Percentiles rank a stretch among this genome's conserved stretches.
Conservation (phyloP, 768 basidiomycete genomes). For the Sarcodon aspratus region DNA sequence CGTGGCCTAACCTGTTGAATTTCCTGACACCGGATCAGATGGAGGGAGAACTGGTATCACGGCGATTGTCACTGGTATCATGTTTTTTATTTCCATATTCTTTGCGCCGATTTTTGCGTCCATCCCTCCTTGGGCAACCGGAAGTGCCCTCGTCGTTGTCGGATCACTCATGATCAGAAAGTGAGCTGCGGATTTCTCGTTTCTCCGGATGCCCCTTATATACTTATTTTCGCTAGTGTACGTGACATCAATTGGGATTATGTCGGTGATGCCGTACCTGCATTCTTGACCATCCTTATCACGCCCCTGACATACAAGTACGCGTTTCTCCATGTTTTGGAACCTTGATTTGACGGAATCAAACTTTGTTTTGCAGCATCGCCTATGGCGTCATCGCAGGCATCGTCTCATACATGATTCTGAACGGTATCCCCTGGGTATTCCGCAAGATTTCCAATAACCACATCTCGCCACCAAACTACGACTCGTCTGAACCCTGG, state of each 20-base stretch:
- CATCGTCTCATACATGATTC: slow-evolving; percentile 52
- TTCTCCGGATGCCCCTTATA: not conserved
- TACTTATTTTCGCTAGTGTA: slow-evolving; percentile 31
- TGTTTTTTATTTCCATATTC: slow-evolving; percentile 79
- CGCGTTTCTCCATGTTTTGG: not conserved
- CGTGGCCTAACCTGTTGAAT: not conserved
- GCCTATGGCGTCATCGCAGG: slow-evolving; percentile 86
- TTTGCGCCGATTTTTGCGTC: slow-evolving; percentile 85
- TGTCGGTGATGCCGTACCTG: slow-evolving; percentile 77
- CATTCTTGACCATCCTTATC: slow-evolving; percentile 71
- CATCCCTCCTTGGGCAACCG: slow-evolving; percentile 81
- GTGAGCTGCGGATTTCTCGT: slow-evolving; percentile 22
- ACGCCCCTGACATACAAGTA: slow-evolving; percentile 76
- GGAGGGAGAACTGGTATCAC: slow-evolving; percentile 84
- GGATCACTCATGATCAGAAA: slow-evolving; percentile 87
- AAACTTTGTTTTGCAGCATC: slow-evolving; percentile 36
- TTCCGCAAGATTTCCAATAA: slow-evolving; percentile 44
- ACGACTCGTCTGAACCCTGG: slow-evolving; percentile 59
- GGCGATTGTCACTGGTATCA: slow-evolving; percentile 57
- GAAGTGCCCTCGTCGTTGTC: slow-evolving; percentile 75
- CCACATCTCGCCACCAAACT: slow-evolving; percentile 52
- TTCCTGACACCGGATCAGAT: slow-evolving; percentile 30
- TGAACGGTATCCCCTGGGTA: slow-evolving; percentile 60
- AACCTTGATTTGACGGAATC: not conserved
- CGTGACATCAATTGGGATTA: slow-evolving; percentile 87